Evolutionary conservation across 139 green algal species (phyloP).

Genomic region (Closterium sp.): DNA sequence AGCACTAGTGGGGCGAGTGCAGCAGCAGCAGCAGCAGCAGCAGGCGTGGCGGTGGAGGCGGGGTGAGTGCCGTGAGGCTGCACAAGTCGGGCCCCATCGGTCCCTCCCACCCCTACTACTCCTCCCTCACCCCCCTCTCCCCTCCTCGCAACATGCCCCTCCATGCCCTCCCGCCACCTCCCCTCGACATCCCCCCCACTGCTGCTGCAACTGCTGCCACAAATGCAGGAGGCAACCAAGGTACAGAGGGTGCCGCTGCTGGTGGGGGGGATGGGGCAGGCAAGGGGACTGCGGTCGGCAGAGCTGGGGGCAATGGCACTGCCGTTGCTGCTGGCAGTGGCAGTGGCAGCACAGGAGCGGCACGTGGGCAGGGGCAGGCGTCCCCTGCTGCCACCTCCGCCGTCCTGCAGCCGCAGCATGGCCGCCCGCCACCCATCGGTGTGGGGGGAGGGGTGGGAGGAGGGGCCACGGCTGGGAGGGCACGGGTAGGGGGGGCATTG

Average conservation of each 20-base stretch:
- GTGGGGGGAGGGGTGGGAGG: not conserved
- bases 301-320: not conserved
- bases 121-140: not conserved
- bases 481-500: not conserved
- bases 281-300: not conserved
- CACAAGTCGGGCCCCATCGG: conserved; percentile 27
- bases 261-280: not conserved
- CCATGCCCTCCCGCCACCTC: conserved; percentile 3
- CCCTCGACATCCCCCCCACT: not conserved
- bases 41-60: not conserved
- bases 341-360: not conserved
- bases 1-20: not conserved
- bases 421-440: too few relatives aligned
- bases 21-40: not conserved
- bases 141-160: conserved; percentile 5
- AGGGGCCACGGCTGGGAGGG: too few relatives aligned
- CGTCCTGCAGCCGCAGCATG: too few relatives aligned
- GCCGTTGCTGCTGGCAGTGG: not conserved
- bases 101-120: not conserved
- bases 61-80: not conserved
- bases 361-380: too few relatives aligned
- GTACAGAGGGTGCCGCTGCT: not conserved
- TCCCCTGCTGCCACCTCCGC: too few relatives aligned
- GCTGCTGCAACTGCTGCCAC: not conserved
- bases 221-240: too few relatives aligned